These are phyloP conservation scores for Berkeleyomyces rouxiae DNA, from an alignment of 2,329 filamentous ascomycete species.

Conservation along the genomic window DNA sequence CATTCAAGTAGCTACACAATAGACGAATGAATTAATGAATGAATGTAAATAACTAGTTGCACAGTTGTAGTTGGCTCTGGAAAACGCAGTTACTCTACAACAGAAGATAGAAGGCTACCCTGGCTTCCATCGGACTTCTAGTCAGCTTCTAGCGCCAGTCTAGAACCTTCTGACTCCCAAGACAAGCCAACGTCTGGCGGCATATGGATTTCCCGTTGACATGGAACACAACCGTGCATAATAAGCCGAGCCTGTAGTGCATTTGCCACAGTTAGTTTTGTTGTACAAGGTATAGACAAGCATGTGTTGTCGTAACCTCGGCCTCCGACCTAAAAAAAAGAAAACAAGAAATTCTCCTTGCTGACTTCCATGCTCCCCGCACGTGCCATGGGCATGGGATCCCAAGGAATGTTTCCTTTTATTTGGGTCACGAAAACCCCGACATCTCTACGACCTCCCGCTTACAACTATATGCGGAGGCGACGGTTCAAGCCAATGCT, in stretches of 20 bases:
- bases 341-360: not conserved
- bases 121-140: not conserved
- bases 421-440: not conserved
- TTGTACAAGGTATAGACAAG: not conserved
- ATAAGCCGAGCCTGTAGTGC: too few species aligned
- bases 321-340: not conserved
- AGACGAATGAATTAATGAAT: too few species aligned
- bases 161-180: not conserved
- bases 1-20: too few species aligned
- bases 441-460: not conserved
- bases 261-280: too few species aligned
- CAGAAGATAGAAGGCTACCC: not conserved
- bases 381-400: not conserved
- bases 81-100: not conserved
- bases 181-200: not conserved
- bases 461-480: not conserved
- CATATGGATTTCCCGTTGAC: too few species aligned
- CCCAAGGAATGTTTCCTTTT: not conserved
- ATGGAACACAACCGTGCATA: too few species aligned
- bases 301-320: not conserved
- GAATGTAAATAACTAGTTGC: too few species aligned
- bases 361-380: too few species aligned
- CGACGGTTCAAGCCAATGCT: too few species aligned
- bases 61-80: too few species aligned
- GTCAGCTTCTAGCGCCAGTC: not conserved